A percentile compares a stretch with the other conserved stretches of the same genome.
Conservation (phyloP, 805 yeast species). For the Brettanomyces custersianus region DNA sequence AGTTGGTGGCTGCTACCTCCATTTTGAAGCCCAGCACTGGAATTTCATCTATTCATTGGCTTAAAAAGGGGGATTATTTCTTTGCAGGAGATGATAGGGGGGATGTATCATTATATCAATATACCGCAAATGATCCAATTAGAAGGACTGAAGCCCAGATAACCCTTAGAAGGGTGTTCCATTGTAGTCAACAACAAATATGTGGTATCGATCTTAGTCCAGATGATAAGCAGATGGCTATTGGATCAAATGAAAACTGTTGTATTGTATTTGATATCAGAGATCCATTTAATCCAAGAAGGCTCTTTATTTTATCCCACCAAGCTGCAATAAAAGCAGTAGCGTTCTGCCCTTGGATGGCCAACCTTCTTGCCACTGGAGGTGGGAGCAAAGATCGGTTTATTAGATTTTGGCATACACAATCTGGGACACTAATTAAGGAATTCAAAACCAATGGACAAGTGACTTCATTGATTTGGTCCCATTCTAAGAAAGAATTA, state of each 20-base stretch:
- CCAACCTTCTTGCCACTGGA: constrained; percentile 75
- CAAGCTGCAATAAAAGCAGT: constrained; percentile 85
- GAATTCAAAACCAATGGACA: constrained; percentile 58
- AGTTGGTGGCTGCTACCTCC: constrained; percentile 11
- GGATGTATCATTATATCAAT: constrained; percentile 35
- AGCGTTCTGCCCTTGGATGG: constrained; percentile 88
- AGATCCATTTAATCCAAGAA: constrained; percentile 30
- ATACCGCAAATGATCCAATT: constrained; percentile 9
- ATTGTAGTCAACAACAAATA: constrained; percentile 48
- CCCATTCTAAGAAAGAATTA: constrained; percentile 49
- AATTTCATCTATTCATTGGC: constrained; percentile 56
- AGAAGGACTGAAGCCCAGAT: constrained; percentile 7
- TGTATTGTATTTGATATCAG: constrained; percentile 70
- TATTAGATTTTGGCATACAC: constrained; percentile 83
- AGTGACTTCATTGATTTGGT: constrained; percentile 76
- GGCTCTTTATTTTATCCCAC: constrained; percentile 49
- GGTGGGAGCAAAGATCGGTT: constrained; percentile 79
- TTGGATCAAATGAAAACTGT: constrained; percentile 79
- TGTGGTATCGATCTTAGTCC: constrained; percentile 59
- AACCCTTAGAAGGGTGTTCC: constrained; percentile 22
- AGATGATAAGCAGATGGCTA: constrained; percentile 50
- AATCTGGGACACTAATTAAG: constrained; percentile 61
- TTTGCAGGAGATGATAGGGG: constrained; percentile 65
- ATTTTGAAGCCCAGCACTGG: constrained; percentile 28
- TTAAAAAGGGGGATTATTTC: constrained; percentile 32